These are phyloP conservation scores for Plectosphaerella cucumerina DNA, from an alignment of 2,329 filamentous ascomycete species.

Conservation along the genomic window DNA sequence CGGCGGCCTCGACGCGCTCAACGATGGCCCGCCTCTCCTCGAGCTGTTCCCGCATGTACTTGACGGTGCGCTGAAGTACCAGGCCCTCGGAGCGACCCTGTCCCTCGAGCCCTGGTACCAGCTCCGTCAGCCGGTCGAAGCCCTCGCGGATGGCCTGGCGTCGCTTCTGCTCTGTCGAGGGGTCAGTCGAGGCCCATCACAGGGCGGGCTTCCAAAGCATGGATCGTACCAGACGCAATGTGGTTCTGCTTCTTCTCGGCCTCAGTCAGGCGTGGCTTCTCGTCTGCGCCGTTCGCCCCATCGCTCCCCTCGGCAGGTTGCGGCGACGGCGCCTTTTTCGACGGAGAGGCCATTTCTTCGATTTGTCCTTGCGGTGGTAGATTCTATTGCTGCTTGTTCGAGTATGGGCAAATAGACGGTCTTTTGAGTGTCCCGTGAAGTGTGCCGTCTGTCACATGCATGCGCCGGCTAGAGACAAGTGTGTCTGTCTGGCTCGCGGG, in stretches of 20 bases:
- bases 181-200: not conserved
- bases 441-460: no score
- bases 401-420: no score
- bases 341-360: constrained; percentile 10
- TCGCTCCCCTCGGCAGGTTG: constrained; percentile 8
- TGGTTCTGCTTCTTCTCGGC: constrained; percentile 54
- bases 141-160: constrained; percentile 70
- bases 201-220: not conserved
- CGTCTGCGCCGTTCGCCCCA: constrained; percentile 22
- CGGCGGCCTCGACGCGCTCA: constrained; percentile 52
- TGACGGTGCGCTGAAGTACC: constrained; percentile 69
- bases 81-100: constrained; percentile 81
- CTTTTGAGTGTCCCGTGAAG: no score
- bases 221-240: constrained; percentile 45
- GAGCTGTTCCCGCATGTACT: constrained; percentile 59
- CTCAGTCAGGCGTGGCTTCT: constrained; percentile 48
- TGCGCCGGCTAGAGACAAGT: no score
- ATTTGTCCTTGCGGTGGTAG: not conserved
- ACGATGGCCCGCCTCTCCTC: constrained; percentile 55
- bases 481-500: no score
- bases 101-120: constrained; percentile 78
- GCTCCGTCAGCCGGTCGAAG: constrained; percentile 74
- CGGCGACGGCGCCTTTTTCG: constrained; percentile 12
- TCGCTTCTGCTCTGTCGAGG: constrained; percentile 36
- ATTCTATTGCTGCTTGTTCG: not conserved